phyloP scores from a whole-genome alignment of 2,329 filamentous ascomycete genomes.

The Talaromyces marneffei region DNA sequence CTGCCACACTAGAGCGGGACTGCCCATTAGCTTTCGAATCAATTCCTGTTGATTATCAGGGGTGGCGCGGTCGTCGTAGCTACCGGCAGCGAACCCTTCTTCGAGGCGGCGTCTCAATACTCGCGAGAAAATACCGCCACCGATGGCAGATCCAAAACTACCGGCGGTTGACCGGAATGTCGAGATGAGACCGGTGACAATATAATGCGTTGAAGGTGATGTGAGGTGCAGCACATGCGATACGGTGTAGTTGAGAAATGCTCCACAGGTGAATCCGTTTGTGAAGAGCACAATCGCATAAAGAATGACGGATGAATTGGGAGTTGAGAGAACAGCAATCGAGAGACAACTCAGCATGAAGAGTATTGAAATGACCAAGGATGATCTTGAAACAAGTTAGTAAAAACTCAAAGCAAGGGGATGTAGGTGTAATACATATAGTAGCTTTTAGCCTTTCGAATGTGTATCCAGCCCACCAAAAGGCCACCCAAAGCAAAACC shows the following conservation, averaged over 20 bases:
- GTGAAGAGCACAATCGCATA: slow-evolving; percentile 59
- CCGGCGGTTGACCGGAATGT: slow-evolving; percentile 61
- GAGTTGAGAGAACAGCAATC: slow-evolving; percentile 53
- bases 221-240: slow-evolving; percentile 74
- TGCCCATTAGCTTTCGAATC: slow-evolving; percentile 52
- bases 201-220: slow-evolving; percentile 60
- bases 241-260: slow-evolving; percentile 71
- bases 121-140: slow-evolving; percentile 68
- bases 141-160: slow-evolving; percentile 72
- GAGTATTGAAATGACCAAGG: slow-evolving; percentile 53
- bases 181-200: slow-evolving; percentile 67
- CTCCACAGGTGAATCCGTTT: slow-evolving; percentile 68
- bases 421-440: slow-evolving; percentile 45
- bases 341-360: slow-evolving; percentile 57
- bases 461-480: slow-evolving; percentile 67
- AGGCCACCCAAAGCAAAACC: slow-evolving; percentile 73
- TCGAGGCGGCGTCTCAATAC: slow-evolving; percentile 52
- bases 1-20: slow-evolving; percentile 50
- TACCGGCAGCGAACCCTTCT: slow-evolving; percentile 45
- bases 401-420: neutral
- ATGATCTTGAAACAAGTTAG: slow-evolving; percentile 38
- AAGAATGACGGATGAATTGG: slow-evolving; percentile 44
- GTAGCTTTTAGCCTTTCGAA: slow-evolving; percentile 66
- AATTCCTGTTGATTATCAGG: slow-evolving; percentile 39
- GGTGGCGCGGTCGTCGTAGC: slow-evolving; percentile 8